Percentiles rank a stretch among this genome's conserved stretches.
These are phyloP conservation scores for Monosporozyma unispora DNA, from an alignment of 805 yeast genomes.

Conservation along the genomic window DNA sequence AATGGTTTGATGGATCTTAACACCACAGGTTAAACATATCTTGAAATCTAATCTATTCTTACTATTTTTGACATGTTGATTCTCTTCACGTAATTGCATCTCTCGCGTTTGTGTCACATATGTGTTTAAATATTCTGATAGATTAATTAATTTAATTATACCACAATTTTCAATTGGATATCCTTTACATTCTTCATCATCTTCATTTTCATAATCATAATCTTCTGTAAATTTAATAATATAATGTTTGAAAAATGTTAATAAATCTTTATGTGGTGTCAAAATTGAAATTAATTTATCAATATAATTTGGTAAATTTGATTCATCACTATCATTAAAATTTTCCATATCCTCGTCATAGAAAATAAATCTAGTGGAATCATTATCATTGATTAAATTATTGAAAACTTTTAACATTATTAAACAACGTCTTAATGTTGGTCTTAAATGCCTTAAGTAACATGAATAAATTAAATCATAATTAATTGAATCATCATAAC, in stretches of 20 bases:
- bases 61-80: conserved; percentile 20
- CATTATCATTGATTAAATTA: conserved; percentile 20
- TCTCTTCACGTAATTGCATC: conserved; percentile 24
- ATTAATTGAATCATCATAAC: conserved; percentile 5
- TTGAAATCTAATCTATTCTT: conserved; percentile 35
- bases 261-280: conserved; percentile 11
- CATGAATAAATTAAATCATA: conserved; percentile 17
- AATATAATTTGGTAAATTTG: conserved; percentile 5
- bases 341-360: conserved; percentile 12
- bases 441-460: conserved; percentile 17
- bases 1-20: conserved; percentile 29
- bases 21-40: conserved; percentile 41
- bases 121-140: conserved; percentile 40
- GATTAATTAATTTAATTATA: conserved; percentile 40
- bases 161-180: conserved; percentile 43
- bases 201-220: too few relatives aligned
- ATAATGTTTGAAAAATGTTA: not conserved
- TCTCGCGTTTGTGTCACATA: conserved; percentile 30
- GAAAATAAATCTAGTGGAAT: conserved; percentile 18
- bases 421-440: conserved; percentile 25
- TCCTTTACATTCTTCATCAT: not conserved
- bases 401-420: conserved; percentile 29
- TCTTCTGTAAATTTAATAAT: not conserved
- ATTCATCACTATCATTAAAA: not conserved
- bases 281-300: conserved; percentile 10